Evolutionary conservation across 2,329 filamentous ascomycete genomes (phyloP).

Genomic region (Colletotrichum ledebouriae): DNA sequence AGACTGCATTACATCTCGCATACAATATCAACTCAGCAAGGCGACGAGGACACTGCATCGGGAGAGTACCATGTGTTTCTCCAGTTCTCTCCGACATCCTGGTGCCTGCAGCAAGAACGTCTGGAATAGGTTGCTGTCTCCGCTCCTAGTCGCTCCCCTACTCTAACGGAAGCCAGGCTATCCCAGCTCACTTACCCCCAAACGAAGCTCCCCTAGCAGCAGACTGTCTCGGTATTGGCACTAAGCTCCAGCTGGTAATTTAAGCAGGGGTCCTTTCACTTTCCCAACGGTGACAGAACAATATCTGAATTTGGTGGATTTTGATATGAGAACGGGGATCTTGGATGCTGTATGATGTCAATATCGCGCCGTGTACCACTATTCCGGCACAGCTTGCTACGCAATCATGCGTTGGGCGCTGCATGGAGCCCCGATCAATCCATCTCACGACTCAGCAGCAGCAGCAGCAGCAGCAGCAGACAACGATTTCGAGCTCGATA

Average conservation of each 20-base stretch:
- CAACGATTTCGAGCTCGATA: too few species aligned
- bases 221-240: slow-evolving; percentile 30
- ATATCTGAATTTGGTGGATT: slow-evolving; percentile 33
- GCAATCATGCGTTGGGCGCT: too few species aligned
- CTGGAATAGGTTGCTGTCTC: slow-evolving; percentile 39
- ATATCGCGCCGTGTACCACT: slow-evolving; percentile 25
- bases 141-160: slow-evolving; percentile 35
- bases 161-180: background rate
- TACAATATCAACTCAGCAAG: background rate
- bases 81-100: slow-evolving; percentile 20
- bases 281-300: slow-evolving; percentile 37
- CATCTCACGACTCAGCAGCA: too few species aligned
- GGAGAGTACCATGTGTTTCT: background rate
- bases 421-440: too few species aligned
- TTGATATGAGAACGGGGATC: slow-evolving; percentile 23
- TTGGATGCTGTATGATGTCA: slow-evolving; percentile 33
- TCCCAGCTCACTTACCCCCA: slow-evolving; percentile 5
- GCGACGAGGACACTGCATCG: background rate
- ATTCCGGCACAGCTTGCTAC: slow-evolving; percentile 1
- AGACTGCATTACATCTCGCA: slow-evolving; percentile 19
- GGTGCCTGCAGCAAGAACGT: slow-evolving; percentile 34
- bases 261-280: slow-evolving; percentile 28
- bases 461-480: too few species aligned
- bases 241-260: slow-evolving; percentile 29
- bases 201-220: slow-evolving; percentile 21